phyloP scores from a whole-genome alignment of 345 rosid species.

The Clarkia xantiana region DNA sequence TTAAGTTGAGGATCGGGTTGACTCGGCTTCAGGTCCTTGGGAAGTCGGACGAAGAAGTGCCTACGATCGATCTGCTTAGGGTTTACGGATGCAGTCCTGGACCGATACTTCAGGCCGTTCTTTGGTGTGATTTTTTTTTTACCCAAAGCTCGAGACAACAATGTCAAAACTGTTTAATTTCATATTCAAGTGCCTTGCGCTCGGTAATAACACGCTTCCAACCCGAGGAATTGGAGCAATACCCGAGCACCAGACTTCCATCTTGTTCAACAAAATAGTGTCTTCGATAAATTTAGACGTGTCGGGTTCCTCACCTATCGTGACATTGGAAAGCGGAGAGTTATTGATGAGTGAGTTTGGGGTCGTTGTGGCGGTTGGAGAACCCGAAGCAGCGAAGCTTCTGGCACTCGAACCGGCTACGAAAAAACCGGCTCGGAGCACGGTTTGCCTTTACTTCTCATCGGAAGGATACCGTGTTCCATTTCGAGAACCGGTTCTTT shows the following conservation, averaged over 20 bases:
- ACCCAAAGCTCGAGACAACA: conserved; percentile 62
- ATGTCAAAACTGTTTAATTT: conserved; percentile 72
- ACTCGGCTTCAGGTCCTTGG: conserved; percentile 43
- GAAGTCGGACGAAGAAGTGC: conserved; percentile 48
- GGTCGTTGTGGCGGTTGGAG: conserved; percentile 69
- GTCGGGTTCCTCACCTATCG: conserved; percentile 17
- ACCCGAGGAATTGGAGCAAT: conserved; percentile 70
- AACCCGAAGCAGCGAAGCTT: conserved; percentile 48
- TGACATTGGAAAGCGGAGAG: conserved; percentile 42
- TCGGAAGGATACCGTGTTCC: conserved; percentile 40
- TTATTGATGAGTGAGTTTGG: conserved; percentile 42
- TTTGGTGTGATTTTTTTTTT: conserved; percentile 89
- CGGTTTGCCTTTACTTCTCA: conserved; percentile 69
- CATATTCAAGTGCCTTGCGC: conserved; percentile 84
- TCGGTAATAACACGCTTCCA: conserved; percentile 78
- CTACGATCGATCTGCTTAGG: conserved; percentile 46
- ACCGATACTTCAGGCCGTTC: conserved; percentile 63
- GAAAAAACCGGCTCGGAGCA: conserved; percentile 39
- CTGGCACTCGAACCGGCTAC: conserved; percentile 19
- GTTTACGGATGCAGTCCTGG: conserved; percentile 48
- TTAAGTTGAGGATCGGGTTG: conserved; percentile 61
- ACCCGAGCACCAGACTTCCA: conserved; percentile 43
- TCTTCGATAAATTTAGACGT: conserved; percentile 33
- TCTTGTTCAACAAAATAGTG: conserved; percentile 39
- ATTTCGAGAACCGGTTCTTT: conserved; percentile 51